Percentiles rank a stretch among this genome's conserved stretches.
Evolutionary conservation across 352 stramenopile genomes (phyloP).

Genomic region (Globisporangium cederbergense): DNA sequence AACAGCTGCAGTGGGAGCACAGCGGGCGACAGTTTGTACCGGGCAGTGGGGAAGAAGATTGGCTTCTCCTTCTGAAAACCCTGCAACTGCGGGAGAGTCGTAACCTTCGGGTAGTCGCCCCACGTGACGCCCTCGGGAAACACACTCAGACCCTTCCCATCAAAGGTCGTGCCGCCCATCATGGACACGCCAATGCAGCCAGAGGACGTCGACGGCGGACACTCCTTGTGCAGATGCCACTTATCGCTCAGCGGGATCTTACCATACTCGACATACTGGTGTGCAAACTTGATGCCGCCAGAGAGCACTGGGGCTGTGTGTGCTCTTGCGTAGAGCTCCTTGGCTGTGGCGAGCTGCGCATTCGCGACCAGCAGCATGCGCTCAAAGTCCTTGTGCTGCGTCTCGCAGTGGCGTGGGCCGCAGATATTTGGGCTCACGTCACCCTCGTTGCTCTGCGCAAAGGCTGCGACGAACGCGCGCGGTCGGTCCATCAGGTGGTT

Average conservation of each 20-base stretch:
- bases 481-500: constrained; percentile 76
- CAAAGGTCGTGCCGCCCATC: constrained; percentile 76
- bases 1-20: constrained; percentile 76
- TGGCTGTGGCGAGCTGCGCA: constrained; percentile 62
- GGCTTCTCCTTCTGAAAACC: constrained; percentile 75
- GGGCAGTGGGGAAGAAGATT: constrained; percentile 72
- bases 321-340: constrained; percentile 53
- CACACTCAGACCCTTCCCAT: constrained; percentile 54
- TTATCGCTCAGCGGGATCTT: constrained; percentile 52
- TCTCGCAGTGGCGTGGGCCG: constrained; percentile 56
- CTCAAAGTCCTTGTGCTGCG: constrained; percentile 76
- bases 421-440: constrained; percentile 93
- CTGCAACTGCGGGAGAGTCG: constrained; percentile 71
- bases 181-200: constrained; percentile 84
- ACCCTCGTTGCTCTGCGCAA: constrained; percentile 92
- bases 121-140: constrained; percentile 71
- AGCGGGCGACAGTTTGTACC: constrained; percentile 67
- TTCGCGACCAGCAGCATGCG: constrained; percentile 78
- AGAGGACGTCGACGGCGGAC: constrained; percentile 58
- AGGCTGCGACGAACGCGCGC: constrained; percentile 89
- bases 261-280: constrained; percentile 81
- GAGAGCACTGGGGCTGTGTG: constrained; percentile 28
- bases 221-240: constrained; percentile 74
- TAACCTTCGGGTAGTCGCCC: constrained; percentile 67
- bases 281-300: constrained; percentile 44